phyloP scores from a whole-genome alignment of 129 eudicot genomes.

The Chrysanthemum lavandulifolium region DNA sequence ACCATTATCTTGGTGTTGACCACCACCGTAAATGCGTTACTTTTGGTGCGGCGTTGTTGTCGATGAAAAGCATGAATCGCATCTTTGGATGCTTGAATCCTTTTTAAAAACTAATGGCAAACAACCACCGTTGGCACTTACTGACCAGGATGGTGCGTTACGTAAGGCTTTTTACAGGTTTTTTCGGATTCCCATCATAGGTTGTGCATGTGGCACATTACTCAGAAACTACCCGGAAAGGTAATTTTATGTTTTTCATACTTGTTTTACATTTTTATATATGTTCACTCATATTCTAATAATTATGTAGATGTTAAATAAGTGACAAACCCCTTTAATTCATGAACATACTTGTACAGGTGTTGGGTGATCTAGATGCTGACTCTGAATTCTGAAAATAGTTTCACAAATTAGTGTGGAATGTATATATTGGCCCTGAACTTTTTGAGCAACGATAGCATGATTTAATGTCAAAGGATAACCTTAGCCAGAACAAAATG shows the following conservation, averaged over 20 bases:
- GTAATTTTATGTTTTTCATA: neutral
- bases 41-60: neutral
- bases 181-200: neutral
- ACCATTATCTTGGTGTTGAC: neutral
- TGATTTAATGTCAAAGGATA: too few species aligned
- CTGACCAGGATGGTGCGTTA: neutral
- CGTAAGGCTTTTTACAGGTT: neutral
- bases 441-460: too few species aligned
- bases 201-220: slow-evolving; percentile 4
- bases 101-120: neutral
- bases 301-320: too few species aligned
- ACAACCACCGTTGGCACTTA: neutral
- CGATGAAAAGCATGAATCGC: neutral
- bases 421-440: too few species aligned
- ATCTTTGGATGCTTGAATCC: neutral
- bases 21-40: neutral
- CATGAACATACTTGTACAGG: too few species aligned
- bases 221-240: neutral
- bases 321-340: too few species aligned
- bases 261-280: neutral
- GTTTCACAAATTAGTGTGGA: too few species aligned
- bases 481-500: neutral
- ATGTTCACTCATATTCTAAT: neutral
- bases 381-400: too few species aligned
- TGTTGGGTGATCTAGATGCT: too few species aligned